Evolutionary conservation across 257 asterid genomes (phyloP).

Genomic region (Gentiana macrophylla): DNA sequence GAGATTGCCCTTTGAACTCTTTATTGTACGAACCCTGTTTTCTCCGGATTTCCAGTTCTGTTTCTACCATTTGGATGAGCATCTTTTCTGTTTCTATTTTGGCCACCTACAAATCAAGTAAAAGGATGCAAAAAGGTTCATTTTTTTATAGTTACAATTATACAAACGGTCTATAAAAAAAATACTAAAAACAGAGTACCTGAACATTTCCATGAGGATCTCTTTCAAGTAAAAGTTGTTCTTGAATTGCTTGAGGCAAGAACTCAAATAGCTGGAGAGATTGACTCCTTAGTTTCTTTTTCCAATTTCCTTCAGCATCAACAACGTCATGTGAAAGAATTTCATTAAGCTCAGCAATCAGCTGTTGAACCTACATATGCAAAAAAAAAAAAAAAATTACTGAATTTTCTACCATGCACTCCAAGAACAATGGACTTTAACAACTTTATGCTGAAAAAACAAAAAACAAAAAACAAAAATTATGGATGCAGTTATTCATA

Average conservation of each 20-base stretch:
- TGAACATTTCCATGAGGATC: conserved; percentile 99
- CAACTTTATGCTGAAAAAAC: background rate
- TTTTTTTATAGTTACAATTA: too few relatives aligned
- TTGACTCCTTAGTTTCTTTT: conserved; percentile 65
- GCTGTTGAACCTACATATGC: conserved; percentile 74
- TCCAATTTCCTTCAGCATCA: conserved; percentile 87
- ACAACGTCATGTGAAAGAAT: conserved; percentile 88
- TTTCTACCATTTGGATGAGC: conserved; percentile 98
- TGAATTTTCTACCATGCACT: background rate
- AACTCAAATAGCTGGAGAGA: conserved; percentile 72
- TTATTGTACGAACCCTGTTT: conserved; percentile 45
- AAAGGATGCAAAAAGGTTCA: too few relatives aligned
- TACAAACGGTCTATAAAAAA: background rate
- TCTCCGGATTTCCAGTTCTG: conserved; percentile 73
- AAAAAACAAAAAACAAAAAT: background rate
- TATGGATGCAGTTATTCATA: background rate
- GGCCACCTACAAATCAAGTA: conserved; percentile 49
- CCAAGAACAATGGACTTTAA: background rate
- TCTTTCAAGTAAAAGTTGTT: conserved; percentile 91
- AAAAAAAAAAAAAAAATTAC: background rate
- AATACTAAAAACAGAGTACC: conserved; percentile 22
- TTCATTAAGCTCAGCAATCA: conserved; percentile 88
- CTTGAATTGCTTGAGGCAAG: conserved; percentile 87
- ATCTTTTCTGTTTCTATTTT: conserved; percentile 92
- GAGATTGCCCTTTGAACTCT: conserved; percentile 86